A percentile compares a stretch with the other conserved stretches of the same genome.
Evolutionary conservation across 495 filamentous ascomycete species (phyloP).

Genomic region (Podospora australis): DNA sequence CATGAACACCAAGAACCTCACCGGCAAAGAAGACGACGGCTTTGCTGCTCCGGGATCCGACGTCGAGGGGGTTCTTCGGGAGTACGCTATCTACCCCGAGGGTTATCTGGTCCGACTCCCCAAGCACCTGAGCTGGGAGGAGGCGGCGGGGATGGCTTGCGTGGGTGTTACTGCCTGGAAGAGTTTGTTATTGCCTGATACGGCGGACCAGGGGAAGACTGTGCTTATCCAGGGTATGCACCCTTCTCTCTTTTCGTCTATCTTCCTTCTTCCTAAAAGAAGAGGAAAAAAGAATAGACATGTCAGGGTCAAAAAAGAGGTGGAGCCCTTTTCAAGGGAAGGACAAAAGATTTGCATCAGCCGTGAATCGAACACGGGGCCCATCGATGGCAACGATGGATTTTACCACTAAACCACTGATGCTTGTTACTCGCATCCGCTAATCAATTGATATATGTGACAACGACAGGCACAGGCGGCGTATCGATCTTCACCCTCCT

Average conservation of each 20-base stretch:
- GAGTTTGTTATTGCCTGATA: too few relatives aligned
- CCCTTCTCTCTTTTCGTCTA: too few relatives aligned
- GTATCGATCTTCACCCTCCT: neutral
- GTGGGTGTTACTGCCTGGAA: too few relatives aligned
- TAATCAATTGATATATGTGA: too few relatives aligned
- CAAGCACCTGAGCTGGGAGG: slow-evolving; percentile 21
- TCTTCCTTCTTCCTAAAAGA: too few relatives aligned
- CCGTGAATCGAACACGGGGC: slow-evolving; percentile 49
- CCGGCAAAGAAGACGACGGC: slow-evolving; percentile 8
- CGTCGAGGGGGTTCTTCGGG: slow-evolving; percentile 22
- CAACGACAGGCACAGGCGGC: neutral
- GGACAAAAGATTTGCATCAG: slow-evolving; percentile 27
- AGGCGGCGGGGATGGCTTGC: too few relatives aligned
- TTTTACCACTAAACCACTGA: slow-evolving; percentile 42
- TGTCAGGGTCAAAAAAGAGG: too few relatives aligned
- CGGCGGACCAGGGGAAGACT: too few relatives aligned
- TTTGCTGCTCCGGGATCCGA: slow-evolving; percentile 14
- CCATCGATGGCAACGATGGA: slow-evolving; percentile 49
- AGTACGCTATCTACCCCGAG: slow-evolving; percentile 29
- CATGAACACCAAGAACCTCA: slow-evolving; percentile 15
- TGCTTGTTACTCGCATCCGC: too few relatives aligned
- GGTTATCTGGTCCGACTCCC: slow-evolving; percentile 24
- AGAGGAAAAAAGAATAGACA: too few relatives aligned
- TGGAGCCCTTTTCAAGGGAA: too few relatives aligned
- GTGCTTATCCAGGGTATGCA: too few relatives aligned